A percentile compares a stretch with the other conserved stretches of the same genome.
These are phyloP conservation scores for Hordeum marinum DNA, from an alignment of 176 grass and related monocot genomes.

Conservation along the genomic window DNA sequence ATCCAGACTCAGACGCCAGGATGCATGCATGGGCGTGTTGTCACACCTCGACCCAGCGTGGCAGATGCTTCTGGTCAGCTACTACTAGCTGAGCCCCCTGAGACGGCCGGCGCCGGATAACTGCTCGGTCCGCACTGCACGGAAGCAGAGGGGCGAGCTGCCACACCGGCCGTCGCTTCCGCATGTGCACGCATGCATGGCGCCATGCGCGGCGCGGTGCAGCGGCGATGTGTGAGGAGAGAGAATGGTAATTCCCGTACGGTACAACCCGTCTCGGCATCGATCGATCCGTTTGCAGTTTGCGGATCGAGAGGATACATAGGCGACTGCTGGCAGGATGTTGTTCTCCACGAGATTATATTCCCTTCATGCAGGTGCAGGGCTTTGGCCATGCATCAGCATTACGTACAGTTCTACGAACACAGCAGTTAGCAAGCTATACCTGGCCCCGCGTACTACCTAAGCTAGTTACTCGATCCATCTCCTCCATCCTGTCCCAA, in stretches of 20 bases:
- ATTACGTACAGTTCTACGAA: background rate
- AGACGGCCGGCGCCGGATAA: background rate
- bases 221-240: background rate
- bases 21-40: background rate
- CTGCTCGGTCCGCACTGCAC: background rate
- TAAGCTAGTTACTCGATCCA: background rate
- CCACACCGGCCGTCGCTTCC: background rate
- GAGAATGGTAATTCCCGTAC: background rate
- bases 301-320: background rate
- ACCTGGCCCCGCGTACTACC: background rate
- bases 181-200: background rate
- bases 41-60: background rate
- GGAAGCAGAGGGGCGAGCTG: slow-evolving; percentile 7
- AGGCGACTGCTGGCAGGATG: background rate
- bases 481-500: background rate
- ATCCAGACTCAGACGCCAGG: background rate
- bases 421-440: background rate
- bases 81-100: background rate
- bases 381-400: background rate
- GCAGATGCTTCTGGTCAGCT: background rate
- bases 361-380: background rate
- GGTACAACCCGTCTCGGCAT: background rate
- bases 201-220: background rate
- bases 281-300: background rate
- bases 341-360: background rate